These are phyloP conservation scores for Cercospora berteroae DNA, from an alignment of 2,329 filamentous ascomycete genomes.

Conservation along the genomic window DNA sequence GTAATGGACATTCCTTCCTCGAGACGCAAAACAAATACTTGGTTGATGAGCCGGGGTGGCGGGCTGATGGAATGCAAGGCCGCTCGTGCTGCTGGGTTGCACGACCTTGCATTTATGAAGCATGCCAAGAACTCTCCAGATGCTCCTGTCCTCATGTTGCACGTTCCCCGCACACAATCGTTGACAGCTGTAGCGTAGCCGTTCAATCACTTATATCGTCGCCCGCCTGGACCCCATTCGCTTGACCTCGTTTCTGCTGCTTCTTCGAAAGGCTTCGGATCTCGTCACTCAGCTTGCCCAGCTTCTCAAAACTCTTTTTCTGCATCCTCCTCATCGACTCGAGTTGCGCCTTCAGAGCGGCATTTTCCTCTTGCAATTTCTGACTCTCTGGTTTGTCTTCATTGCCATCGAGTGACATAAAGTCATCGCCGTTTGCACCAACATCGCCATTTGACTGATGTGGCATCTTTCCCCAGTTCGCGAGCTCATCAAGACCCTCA, in stretches of 20 bases:
- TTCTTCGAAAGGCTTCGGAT: conserved; percentile 38
- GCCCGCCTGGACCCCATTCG: conserved; percentile 12
- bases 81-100: conserved; percentile 13
- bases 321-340: conserved; percentile 47
- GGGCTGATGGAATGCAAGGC: conserved; percentile 30
- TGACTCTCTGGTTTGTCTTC: conserved; percentile 3
- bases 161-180: background rate
- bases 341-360: conserved; percentile 39
- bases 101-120: conserved; percentile 20
- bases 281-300: conserved; percentile 46
- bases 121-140: conserved; percentile 17
- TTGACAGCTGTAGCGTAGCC: background rate
- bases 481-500: conserved; percentile 37
- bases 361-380: conserved; percentile 32
- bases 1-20: conserved; percentile 29
- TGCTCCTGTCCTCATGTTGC: background rate
- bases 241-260: conserved; percentile 29
- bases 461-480: conserved; percentile 38
- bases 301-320: conserved; percentile 46
- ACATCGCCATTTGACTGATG: conserved; percentile 8
- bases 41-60: conserved; percentile 23
- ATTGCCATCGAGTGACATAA: conserved; percentile 38
- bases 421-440: conserved; percentile 35
- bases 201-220: conserved; percentile 17
- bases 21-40: conserved; percentile 36